Evolutionary conservation across 352 stramenopile species (phyloP).

Genomic region (Phytopythium vexans): DNA sequence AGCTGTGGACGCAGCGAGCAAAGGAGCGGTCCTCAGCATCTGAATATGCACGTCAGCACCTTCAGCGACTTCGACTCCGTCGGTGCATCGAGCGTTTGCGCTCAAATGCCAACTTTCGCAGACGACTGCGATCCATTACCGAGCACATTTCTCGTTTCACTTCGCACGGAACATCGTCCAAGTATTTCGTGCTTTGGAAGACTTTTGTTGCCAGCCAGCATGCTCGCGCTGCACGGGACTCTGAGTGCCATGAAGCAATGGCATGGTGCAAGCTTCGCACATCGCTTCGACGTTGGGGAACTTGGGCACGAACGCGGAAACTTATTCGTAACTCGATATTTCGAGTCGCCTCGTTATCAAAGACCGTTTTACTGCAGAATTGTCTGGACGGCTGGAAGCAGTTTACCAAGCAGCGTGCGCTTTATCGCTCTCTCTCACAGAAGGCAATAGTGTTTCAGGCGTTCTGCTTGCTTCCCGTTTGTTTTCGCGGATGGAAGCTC

Average conservation of each 20-base stretch:
- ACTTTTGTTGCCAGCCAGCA: neutral
- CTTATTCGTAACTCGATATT: conserved; percentile 16
- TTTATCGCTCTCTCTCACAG: conserved; percentile 18
- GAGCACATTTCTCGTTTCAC: conserved; percentile 1
- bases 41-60: neutral
- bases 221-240: too few species aligned
- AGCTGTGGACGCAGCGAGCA: neutral
- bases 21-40: neutral
- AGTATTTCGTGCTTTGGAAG: conserved; percentile 8
- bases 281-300: conserved; percentile 13
- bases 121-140: conserved; percentile 3
- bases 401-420: conserved; percentile 10
- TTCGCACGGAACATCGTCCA: neutral
- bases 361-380: conserved; percentile 5
- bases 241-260: too few species aligned
- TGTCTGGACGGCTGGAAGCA: conserved; percentile 29
- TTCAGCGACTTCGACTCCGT: conserved; percentile 1
- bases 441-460: conserved; percentile 41
- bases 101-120: neutral
- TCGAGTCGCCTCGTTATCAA: conserved; percentile 11
- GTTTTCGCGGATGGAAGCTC: conserved; percentile 31
- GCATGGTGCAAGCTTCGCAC: too few species aligned
- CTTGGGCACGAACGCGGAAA: conserved; percentile 12
- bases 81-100: neutral
- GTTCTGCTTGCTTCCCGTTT: conserved; percentile 27